Conservation (phyloP, 1,139 yeast genomes). For the Yamadazyma membranifaciens region DNA sequence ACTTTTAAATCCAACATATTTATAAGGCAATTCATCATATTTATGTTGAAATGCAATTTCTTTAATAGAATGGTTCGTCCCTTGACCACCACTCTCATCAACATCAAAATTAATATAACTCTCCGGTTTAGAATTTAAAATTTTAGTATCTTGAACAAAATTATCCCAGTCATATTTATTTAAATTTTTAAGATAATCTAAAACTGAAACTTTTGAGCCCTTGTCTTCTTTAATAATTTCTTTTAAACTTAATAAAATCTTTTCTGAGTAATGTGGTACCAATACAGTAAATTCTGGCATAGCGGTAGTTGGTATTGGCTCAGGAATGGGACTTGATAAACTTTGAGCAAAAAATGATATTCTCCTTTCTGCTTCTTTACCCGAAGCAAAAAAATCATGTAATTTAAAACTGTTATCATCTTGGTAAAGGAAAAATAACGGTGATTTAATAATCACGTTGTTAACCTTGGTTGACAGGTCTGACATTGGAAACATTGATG, state of each 20-base stretch:
- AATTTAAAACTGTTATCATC: conserved; percentile 51
- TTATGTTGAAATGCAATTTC: conserved; percentile 11
- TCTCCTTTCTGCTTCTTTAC: conserved; percentile 77
- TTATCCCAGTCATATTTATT: conserved; percentile 75
- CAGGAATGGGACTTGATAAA: conserved; percentile 72
- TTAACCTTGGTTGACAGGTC: conserved; percentile 12
- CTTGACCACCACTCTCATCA: neutral
- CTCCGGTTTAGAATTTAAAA: conserved; percentile 23
- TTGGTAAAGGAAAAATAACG: conserved; percentile 71
- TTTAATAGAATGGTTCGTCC: neutral
- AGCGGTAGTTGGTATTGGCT: conserved; percentile 66
- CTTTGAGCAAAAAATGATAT: conserved; percentile 89
- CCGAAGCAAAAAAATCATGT: conserved; percentile 46
- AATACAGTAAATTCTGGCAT: conserved; percentile 83
- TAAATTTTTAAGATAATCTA: conserved; percentile 72
- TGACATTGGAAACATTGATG: conserved; percentile 5
- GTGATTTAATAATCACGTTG: conserved; percentile 46
- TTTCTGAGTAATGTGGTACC: conserved; percentile 84
- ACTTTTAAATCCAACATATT: conserved; percentile 68
- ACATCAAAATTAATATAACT: conserved; percentile 1
- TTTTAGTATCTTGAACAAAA: conserved; percentile 65
- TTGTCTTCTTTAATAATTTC: conserved; percentile 66
- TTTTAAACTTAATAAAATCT: conserved; percentile 58
- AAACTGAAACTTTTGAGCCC: conserved; percentile 60
- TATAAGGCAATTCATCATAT: conserved; percentile 63